Evolutionary conservation across 2,329 filamentous ascomycete genomes (phyloP), one percentile per base, ranked within the genome.

Genomic region (Cercospora zeae-maydis): DNA sequence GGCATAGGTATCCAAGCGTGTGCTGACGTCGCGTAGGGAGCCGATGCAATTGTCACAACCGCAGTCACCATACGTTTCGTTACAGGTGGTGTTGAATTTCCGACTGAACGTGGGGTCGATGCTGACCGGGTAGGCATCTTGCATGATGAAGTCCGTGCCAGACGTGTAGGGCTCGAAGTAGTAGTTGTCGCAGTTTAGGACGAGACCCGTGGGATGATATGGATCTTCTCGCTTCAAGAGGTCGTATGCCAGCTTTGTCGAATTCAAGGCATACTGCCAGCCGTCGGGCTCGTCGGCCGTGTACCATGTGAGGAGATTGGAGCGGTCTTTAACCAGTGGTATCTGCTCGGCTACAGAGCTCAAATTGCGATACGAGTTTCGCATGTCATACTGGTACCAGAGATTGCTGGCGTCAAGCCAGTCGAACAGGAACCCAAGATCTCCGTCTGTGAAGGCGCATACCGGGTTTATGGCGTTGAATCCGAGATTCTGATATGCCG

Each of bases 151-250:
- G 70, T 88, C 85, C 3, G 83, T 81, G 16, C 82, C 83, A 1
- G 75, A 71, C 0, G 80, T 76, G 75, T 88, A 88, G 11, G 81
- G 74, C 2, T 75, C 73, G 71, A 85, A 88, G 74, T 86, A 81
- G 74, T 85, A 87, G 74, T 88, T 82, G 59, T 81, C 79, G 77
- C 86, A 88, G 75, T 87, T 88, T 49, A 88, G 79, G 1, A 82
- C 82, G 3, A 87, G 76, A 1, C 81, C 82, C 1, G 86, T 80
- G 0, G 85, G 85, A 74, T 88, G 86, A 73, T 87, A 88, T 0
- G 82, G 83, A 72, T 88, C 86, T 1, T 86, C 72, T 0, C 71
- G 63, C 62, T 78, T 78, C 69, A 86, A 79, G 5, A 78, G 70
- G 34, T 78, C 70, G 68, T 82, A 79, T 0, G 80, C 77, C 19